A percentile compares a stretch with the other conserved stretches of the same genome.
Evolutionary conservation across 257 asterid genomes (phyloP).

Genomic region (Nicotiana undulata): DNA sequence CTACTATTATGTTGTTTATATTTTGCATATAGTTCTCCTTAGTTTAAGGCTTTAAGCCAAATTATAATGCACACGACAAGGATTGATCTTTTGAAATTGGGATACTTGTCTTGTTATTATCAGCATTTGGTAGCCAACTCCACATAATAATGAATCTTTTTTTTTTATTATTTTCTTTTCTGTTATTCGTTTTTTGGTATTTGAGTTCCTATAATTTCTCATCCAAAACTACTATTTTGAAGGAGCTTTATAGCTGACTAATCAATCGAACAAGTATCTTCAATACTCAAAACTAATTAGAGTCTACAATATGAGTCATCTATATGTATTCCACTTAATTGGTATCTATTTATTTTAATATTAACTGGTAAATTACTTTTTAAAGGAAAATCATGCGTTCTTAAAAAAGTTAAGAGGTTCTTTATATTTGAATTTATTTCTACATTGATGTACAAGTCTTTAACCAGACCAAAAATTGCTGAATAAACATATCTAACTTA

Average conservation of each 20-base stretch:
- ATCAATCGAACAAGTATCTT: neutral
- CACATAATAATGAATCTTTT: neutral
- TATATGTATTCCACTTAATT: too few species aligned
- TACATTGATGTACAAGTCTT: too few species aligned
- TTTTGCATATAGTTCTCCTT: neutral
- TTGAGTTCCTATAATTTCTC: neutral
- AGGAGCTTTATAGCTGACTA: neutral
- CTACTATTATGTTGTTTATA: neutral
- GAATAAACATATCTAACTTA: too few species aligned
- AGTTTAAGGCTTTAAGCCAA: neutral
- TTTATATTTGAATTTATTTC: too few species aligned
- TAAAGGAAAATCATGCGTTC: too few species aligned
- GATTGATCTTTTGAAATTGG: neutral
- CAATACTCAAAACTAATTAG: too few species aligned
- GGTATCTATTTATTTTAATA: too few species aligned
- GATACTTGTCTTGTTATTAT: neutral
- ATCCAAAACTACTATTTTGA: neutral
- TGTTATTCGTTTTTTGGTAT: neutral
- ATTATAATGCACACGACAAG: neutral
- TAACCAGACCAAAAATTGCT: too few species aligned
- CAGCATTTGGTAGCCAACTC: neutral
- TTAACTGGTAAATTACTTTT: too few species aligned
- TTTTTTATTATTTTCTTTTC: neutral
- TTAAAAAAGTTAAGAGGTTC: too few species aligned
- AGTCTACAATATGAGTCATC: too few species aligned